Evolutionary conservation across 768 basidiomycete species (phyloP).

Genomic region (Mycena vitilis): DNA sequence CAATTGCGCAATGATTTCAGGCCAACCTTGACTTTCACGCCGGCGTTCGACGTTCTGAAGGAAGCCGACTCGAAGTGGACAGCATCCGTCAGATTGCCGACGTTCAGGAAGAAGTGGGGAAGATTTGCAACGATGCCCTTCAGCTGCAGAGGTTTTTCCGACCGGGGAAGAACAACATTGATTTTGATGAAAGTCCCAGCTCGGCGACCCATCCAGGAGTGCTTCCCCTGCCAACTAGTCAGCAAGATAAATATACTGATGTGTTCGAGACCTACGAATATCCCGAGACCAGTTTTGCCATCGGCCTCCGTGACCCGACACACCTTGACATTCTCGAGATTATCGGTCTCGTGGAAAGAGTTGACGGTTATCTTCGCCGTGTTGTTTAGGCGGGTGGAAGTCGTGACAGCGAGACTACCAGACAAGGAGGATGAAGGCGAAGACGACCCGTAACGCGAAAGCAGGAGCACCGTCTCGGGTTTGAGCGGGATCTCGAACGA

Average conservation of each 20-base stretch:
- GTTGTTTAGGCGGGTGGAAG: constrained; percentile 13
- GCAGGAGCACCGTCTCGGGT: constrained; percentile 1
- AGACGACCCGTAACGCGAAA: not conserved
- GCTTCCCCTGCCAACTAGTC: not conserved
- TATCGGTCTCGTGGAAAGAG: not conserved
- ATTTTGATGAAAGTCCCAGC: constrained; percentile 9
- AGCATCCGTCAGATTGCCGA: constrained; percentile 5
- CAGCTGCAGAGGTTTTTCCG: not conserved
- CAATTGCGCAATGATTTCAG: not conserved
- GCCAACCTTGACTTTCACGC: constrained; percentile 11
- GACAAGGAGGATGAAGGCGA: constrained; percentile 1
- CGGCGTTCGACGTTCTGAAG: constrained; percentile 17
- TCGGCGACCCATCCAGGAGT: not conserved
- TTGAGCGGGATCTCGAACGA: constrained; percentile 21
- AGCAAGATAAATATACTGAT: not conserved
- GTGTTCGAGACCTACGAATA: constrained; percentile 22
- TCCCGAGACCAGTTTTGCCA: constrained; percentile 16
- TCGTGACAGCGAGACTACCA: constrained; percentile 14
- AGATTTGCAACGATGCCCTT: constrained; percentile 18
- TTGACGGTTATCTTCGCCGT: constrained; percentile 9
- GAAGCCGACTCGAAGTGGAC: constrained; percentile 9
- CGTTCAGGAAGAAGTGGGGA: constrained; percentile 22
- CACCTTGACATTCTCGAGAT: not conserved
- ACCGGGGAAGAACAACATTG: constrained; percentile 20
- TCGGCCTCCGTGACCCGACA: constrained; percentile 12